Conservation (phyloP, 306 rosid genomes). For the Begonia fuchsioides region DNA sequence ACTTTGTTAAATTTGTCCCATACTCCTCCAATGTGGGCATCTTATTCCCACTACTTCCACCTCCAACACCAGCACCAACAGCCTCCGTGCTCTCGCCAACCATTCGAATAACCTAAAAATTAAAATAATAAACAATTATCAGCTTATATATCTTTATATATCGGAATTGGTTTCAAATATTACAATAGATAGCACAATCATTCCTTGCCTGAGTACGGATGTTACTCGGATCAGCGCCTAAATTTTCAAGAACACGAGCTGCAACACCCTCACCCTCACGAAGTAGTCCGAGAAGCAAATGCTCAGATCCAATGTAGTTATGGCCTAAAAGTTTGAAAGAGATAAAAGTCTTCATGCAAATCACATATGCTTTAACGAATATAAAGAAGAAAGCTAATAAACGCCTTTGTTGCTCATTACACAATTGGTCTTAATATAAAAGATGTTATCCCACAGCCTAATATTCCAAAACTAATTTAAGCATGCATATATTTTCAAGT, state of each 20-base stretch:
- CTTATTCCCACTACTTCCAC: constrained; percentile 76
- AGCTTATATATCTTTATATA: too few relatives aligned
- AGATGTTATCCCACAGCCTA: too few relatives aligned
- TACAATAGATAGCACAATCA: background rate
- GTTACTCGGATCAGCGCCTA: constrained; percentile 91
- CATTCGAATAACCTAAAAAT: constrained; percentile 85
- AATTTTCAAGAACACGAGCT: constrained; percentile 87
- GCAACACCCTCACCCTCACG: constrained; percentile 99
- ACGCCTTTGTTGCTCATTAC: too few relatives aligned
- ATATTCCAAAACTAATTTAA: too few relatives aligned
- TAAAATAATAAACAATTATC: too few relatives aligned
- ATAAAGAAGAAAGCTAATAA: too few relatives aligned
- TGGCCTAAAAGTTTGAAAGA: constrained; percentile 42
- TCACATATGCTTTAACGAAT: too few relatives aligned
- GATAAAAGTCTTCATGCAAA: background rate
- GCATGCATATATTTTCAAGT: too few relatives aligned
- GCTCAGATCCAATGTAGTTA: constrained; percentile 93
- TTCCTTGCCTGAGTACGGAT: constrained; percentile 81
- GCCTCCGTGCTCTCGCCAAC: constrained; percentile 98
- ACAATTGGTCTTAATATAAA: too few relatives aligned
- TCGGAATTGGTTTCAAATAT: too few relatives aligned
- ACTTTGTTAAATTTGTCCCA: constrained; percentile 90
- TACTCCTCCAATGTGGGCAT: constrained; percentile 97
- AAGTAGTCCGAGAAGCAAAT: constrained; percentile 91
- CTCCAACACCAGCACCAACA: constrained; percentile 79